phyloP scores from a whole-genome alignment of 2,329 filamentous ascomycete genomes.

The Chaetomium olivaceum region DNA sequence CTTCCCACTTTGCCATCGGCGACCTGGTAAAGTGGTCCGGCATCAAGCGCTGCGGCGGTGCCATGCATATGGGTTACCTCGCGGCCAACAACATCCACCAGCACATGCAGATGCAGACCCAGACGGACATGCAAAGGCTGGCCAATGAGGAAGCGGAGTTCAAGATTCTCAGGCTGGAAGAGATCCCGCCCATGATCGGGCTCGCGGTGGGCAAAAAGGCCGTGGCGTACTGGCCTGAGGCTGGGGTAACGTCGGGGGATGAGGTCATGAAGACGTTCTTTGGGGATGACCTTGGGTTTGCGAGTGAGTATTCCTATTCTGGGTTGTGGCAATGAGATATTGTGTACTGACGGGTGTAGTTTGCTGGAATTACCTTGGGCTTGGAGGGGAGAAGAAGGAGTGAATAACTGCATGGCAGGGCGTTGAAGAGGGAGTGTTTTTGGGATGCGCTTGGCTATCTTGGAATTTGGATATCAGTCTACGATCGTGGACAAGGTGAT shows the following conservation, averaged over 20 bases:
- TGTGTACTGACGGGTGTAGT: slow-evolving; percentile 40
- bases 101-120: slow-evolving; percentile 51
- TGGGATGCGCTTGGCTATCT: no score
- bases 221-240: slow-evolving; percentile 59
- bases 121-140: neutral
- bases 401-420: neutral
- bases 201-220: slow-evolving; percentile 71
- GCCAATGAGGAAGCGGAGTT: slow-evolving; percentile 41
- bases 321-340: neutral
- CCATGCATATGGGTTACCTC: slow-evolving; percentile 71
- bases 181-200: slow-evolving; percentile 66
- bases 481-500: neutral
- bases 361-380: slow-evolving; percentile 56
- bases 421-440: neutral
- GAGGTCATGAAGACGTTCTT: slow-evolving; percentile 66
- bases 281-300: slow-evolving; percentile 65
- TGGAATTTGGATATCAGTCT: neutral
- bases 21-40: slow-evolving; percentile 72
- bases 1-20: slow-evolving; percentile 67
- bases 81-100: slow-evolving; percentile 69
- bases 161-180: slow-evolving; percentile 50
- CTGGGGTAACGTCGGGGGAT: slow-evolving; percentile 60
- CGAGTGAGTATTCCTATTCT: slow-evolving; percentile 26
- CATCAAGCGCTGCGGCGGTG: slow-evolving; percentile 76
- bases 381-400: slow-evolving; percentile 38